Percentiles rank a stretch among this genome's conserved stretches.
Conservation (phyloP, 148 eudicot species). For the Amaranthus cruentus region DNA sequence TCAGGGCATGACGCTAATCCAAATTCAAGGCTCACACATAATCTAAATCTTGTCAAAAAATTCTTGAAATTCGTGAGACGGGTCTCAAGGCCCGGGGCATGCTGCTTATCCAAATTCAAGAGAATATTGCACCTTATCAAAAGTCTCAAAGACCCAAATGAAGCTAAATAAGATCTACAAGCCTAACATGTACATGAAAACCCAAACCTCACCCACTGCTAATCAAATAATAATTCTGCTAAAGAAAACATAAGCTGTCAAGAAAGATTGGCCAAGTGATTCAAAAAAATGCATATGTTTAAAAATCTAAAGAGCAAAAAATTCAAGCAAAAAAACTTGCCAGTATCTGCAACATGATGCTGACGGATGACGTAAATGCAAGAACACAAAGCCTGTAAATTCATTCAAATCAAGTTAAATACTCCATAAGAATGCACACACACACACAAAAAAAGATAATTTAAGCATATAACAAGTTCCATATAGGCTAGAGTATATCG, state of each 20-base stretch:
- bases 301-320: neutral
- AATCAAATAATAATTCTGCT: neutral
- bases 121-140: no score
- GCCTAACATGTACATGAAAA: neutral
- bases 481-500: neutral
- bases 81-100: no score
- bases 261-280: neutral
- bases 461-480: neutral
- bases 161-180: neutral
- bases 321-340: slow-evolving; percentile 28
- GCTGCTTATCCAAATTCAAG: no score
- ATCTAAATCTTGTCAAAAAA: no score
- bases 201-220: no score
- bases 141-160: neutral
- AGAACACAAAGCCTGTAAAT: slow-evolving; percentile 81
- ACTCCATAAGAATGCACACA: neutral
- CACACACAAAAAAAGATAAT: neutral
- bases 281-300: neutral
- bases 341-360: slow-evolving; percentile 77
- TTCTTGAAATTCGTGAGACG: no score
- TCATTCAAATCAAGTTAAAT: slow-evolving; percentile 17
- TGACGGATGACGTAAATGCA: slow-evolving; percentile 86
- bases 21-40: no score
- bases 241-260: neutral
- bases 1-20: no score